Base-by-base conservation (phyloP, 805 yeast genomes). In the Starmera amethionina region DNA sequence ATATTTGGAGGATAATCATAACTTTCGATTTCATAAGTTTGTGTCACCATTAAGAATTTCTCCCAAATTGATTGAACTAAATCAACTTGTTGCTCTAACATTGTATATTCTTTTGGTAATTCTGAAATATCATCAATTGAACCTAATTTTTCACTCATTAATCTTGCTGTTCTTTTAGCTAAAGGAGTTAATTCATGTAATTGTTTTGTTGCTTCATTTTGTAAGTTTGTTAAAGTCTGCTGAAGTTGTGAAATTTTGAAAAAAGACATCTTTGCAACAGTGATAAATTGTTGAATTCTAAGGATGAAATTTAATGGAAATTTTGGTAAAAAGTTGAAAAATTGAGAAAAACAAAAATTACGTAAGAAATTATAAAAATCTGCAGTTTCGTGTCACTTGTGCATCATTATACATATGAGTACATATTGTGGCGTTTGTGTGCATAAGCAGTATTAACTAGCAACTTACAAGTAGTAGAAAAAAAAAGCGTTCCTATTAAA, bases 1-100 rank as follows among this genome's bases (percentile, higher is more conserved):
- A 83, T 60, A 56, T 81, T 81, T 40, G 93, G 90, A 22, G 95
- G 95, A 52, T 82, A 83, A 57, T 84, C 95, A 56, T 84, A 84
- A 37, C 83, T 74, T 49, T 81, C 82, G 45, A 81, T 75, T 52
- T 74, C 86, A 54, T 76, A 84, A 34, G 88, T 84, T 38, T 66
- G 68, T 6, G 81, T 70, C 40, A 75, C 71, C 5, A 63, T 47
- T n/a, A 73, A 50, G 11, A 72, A 52, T 51, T 70, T 68, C 48
- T 67, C 76, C 62, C 80, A 79, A 43, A 78, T 72, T 38, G 67
- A 68, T 56, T 76, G 75, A 49, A 82, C 64, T 39, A 75, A 67
- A 56, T 82, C 90, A 43, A 80, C 78, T 52, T 74, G 74, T 45
- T 70, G 67, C 56, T 83, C 94, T 52, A 84, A 65, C 43, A 73